Evolutionary conservation across 106 monocot genomes (phyloP), one percentile per base, ranked within the genome.

Genomic region (Hemerocallis citrina): DNA sequence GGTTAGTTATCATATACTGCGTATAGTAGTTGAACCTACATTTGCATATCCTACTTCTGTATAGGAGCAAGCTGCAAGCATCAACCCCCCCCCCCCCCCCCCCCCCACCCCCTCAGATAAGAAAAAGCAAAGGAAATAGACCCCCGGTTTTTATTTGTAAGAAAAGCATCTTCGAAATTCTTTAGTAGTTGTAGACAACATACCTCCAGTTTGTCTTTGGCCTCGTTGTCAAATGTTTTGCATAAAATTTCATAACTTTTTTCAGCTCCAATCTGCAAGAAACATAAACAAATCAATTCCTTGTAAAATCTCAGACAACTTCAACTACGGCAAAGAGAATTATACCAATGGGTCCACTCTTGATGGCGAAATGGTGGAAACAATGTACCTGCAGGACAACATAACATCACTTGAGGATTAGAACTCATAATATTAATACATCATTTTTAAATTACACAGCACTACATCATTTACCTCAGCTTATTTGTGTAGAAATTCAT

Each of bases 161-260:
- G n/a, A n/a, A n/a, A n/a, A n/a, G n/a, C n/a, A n/a, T n/a, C n/a
- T n/a, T n/a, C n/a, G n/a, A n/a, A n/a, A n/a, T n/a, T n/a, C n/a
- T n/a, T n/a, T n/a, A n/a, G n/a, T 44, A 3, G 17, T 14, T 44
- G 17, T 14, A 44, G 3, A 59, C 25, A 59, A 1, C 70, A 66
- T 65, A 81, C 85, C 89, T 89, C 86, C 50, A 95, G 62, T 65
- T 67, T 86, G 58, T 69, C 42, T 66, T 84, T 83, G 31, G 86
- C 90, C 57, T 96, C 95, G 22, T 52, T 37, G 56, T 81, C 74
- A 70, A 90, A 90, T 45, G 90, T 78, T 70, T 83, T 96, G 77
- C 95, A 96, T 7, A 90, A 72, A 70, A 96, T 90, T 75, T 90
- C 86, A 69, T 96, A 96, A 64, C 47, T 90, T 62, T 69, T 87